phyloP scores from a whole-genome alignment of 345 rosid species.

The Rhodomyrtus tomentosa region DNA sequence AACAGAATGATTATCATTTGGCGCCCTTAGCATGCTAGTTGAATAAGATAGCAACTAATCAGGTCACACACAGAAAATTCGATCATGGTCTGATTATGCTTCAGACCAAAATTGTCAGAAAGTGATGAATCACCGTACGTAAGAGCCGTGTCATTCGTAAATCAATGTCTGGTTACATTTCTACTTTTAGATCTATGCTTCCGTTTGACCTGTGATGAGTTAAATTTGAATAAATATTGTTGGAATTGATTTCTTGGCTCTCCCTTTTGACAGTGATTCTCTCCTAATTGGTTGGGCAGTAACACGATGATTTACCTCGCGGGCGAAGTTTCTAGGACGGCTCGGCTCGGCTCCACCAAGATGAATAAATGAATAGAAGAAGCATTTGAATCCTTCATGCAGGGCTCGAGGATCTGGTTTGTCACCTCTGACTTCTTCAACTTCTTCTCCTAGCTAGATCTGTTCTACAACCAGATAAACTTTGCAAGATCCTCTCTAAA shows the following conservation, averaged over 20 bases:
- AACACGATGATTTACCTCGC: too few relatives aligned
- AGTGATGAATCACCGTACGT: neutral
- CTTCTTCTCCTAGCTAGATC: neutral
- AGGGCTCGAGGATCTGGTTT: neutral
- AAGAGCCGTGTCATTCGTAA: neutral
- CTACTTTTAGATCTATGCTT: neutral
- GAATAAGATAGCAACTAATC: neutral
- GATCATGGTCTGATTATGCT: neutral
- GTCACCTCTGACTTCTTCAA: neutral
- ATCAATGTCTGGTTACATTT: neutral
- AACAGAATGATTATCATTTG: too few relatives aligned
- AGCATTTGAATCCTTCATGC: too few relatives aligned
- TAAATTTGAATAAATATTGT: neutral
- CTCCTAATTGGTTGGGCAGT: too few relatives aligned
- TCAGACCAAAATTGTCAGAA: neutral
- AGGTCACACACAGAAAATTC: neutral
- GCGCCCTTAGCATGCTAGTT: neutral
- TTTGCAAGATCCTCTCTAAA: neutral
- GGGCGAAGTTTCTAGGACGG: too few relatives aligned
- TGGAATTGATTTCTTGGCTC: neutral
- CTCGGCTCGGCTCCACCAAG: too few relatives aligned
- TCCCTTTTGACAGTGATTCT: neutral
- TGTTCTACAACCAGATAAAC: neutral
- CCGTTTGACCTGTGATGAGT: neutral
- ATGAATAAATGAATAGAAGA: too few relatives aligned